phyloP scores from a whole-genome alignment of 116 monocot genomes.

The Papilionanthe hybrid region DNA sequence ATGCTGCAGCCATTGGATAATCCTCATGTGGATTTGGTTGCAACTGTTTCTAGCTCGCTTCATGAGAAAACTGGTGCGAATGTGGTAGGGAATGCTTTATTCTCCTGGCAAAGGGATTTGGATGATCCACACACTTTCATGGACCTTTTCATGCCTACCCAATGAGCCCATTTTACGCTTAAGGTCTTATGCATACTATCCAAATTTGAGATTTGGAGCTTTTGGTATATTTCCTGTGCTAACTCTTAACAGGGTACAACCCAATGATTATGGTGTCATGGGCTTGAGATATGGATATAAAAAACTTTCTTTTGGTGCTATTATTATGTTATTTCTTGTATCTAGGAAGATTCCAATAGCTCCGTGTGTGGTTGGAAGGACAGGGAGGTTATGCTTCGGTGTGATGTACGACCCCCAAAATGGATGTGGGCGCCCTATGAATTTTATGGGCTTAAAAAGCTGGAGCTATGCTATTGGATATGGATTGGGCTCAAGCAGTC shows the following conservation, averaged over 20 bases:
- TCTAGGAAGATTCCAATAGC: constrained; percentile 46
- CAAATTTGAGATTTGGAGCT: constrained; percentile 65
- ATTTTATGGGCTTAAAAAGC: constrained; percentile 52
- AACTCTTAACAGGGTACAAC: constrained; percentile 35
- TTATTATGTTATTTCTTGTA: constrained; percentile 71
- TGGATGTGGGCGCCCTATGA: constrained; percentile 32
- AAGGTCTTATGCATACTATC: constrained; percentile 78
- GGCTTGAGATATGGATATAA: constrained; percentile 96
- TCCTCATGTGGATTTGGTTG: constrained; percentile 88
- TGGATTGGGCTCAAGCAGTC: constrained; percentile 76
- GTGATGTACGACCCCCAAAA: constrained; percentile 48
- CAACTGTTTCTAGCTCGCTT: constrained; percentile 57
- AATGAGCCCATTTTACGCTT: constrained; percentile 53
- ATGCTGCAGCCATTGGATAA: constrained; percentile 88
- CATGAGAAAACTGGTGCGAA: constrained; percentile 28
- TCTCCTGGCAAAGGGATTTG: constrained; percentile 97
- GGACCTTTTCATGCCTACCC: constrained; percentile 80
- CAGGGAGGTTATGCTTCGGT: constrained; percentile 69
- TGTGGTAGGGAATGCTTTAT: constrained; percentile 76
- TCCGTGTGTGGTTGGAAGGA: constrained; percentile 75
- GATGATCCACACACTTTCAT: constrained; percentile 91
- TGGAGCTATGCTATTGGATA: constrained; percentile 84
- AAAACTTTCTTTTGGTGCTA: constrained; percentile 72
- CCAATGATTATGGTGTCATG: constrained; percentile 70
- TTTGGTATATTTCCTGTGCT: constrained; percentile 70